These are phyloP conservation scores for Umbelopsis sp. DNA, from an alignment of 371 early-diverging fungal genomes.

Conservation along the genomic window DNA sequence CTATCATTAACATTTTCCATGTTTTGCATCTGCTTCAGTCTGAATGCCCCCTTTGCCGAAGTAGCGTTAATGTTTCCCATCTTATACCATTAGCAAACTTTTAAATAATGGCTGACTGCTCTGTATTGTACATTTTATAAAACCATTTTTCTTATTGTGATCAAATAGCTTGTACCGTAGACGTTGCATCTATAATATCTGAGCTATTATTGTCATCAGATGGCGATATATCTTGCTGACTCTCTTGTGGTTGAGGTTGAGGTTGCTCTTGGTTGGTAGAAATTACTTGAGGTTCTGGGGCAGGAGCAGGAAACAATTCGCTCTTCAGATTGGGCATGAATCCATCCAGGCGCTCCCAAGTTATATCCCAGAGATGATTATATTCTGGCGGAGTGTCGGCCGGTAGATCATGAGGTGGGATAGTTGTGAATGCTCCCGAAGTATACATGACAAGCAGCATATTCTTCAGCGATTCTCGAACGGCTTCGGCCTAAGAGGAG, in stretches of 20 bases:
- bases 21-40: slow-evolving; percentile 30
- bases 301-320: slow-evolving; percentile 55
- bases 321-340: slow-evolving; percentile 60
- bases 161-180: slow-evolving; percentile 16
- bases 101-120: slow-evolving; percentile 23
- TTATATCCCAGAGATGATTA: slow-evolving; percentile 60
- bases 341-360: slow-evolving; percentile 60
- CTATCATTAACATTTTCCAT: slow-evolving; percentile 19
- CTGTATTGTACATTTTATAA: slow-evolving; percentile 16
- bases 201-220: background rate
- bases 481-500: slow-evolving; percentile 57
- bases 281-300: background rate
- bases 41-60: slow-evolving; percentile 90
- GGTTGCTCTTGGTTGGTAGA: background rate
- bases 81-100: slow-evolving; percentile 65
- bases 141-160: background rate
- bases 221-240: background rate
- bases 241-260: background rate
- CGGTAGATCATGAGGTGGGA: slow-evolving; percentile 20
- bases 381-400: slow-evolving; percentile 19
- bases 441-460: slow-evolving; percentile 74
- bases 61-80: slow-evolving; percentile 66
- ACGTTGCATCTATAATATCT: slow-evolving; percentile 9
- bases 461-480: slow-evolving; percentile 73
- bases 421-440: slow-evolving; percentile 44